phyloP scores from a whole-genome alignment of 192 early-diverging fungal species.

The Cladochytrium replicatum region DNA sequence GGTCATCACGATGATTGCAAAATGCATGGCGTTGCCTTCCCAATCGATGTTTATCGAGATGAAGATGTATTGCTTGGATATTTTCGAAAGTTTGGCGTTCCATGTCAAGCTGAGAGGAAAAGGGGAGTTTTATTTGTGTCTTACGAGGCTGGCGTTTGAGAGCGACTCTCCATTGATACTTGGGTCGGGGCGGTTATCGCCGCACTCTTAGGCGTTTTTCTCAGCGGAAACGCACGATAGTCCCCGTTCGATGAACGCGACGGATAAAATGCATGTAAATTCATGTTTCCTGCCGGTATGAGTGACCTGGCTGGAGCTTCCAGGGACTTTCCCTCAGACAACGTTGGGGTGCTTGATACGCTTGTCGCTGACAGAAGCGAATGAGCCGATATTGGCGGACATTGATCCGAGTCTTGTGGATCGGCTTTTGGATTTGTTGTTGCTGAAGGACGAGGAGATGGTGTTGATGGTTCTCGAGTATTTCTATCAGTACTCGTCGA shows the following conservation, averaged over 20 bases:
- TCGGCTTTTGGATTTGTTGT: constrained; percentile 49
- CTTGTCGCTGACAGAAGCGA: constrained; percentile 52
- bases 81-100: constrained; percentile 58
- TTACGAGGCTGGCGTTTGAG: constrained; percentile 47
- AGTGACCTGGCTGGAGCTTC: too few species aligned
- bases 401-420: constrained; percentile 44
- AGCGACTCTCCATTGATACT: constrained; percentile 55
- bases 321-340: too few species aligned
- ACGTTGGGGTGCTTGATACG: constrained; percentile 50
- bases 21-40: constrained; percentile 49
- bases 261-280: too few species aligned
- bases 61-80: constrained; percentile 55
- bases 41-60: constrained; percentile 43
- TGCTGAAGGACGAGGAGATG: constrained; percentile 60
- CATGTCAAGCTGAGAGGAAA: constrained; percentile 42
- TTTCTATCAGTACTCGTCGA: constrained; percentile 61
- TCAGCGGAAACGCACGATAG: too few species aligned
- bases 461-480: constrained; percentile 56
- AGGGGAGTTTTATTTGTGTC: constrained; percentile 53
- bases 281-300: too few species aligned
- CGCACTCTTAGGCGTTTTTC: too few species aligned
- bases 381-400: constrained; percentile 43
- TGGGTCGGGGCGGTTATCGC: too few species aligned
- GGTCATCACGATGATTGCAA: constrained; percentile 48
- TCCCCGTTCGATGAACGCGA: too few species aligned